Evolutionary conservation across 2,329 filamentous ascomycete species (phyloP).

Genomic region (Thelonectria blattea): DNA sequence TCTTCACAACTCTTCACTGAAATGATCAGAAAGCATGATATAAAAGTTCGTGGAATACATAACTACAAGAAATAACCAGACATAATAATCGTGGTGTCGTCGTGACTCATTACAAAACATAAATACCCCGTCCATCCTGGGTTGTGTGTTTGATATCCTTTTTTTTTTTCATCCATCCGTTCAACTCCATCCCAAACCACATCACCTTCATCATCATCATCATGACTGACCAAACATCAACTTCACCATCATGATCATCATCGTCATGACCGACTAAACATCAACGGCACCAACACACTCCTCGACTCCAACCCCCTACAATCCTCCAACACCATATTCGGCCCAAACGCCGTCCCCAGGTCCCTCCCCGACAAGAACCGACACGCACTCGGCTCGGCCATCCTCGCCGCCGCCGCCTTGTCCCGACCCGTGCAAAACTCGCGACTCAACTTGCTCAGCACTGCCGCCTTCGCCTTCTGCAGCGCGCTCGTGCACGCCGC

Average conservation of each 20-base stretch:
- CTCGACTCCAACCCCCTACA: slow-evolving; percentile 57
- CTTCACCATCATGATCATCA: neutral
- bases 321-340: slow-evolving; percentile 49
- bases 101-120: slow-evolving; percentile 41
- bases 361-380: slow-evolving; percentile 42
- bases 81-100: slow-evolving; percentile 32
- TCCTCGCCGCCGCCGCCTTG: slow-evolving; percentile 32
- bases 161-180: neutral
- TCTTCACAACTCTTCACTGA: neutral
- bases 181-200: slow-evolving; percentile 1
- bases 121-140: slow-evolving; percentile 23
- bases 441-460: slow-evolving; percentile 63
- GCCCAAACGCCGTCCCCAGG: slow-evolving; percentile 39
- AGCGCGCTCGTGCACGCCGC: slow-evolving; percentile 61
- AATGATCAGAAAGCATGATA: neutral
- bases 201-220: neutral
- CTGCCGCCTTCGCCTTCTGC: slow-evolving; percentile 64
- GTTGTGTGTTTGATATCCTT: slow-evolving; percentile 3
- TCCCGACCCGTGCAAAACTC: slow-evolving; percentile 51
- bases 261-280: slow-evolving; percentile 57
- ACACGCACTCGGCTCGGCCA: slow-evolving; percentile 45
- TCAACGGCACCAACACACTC: slow-evolving; percentile 63
- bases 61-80: slow-evolving; percentile 30
- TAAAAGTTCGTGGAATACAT: slow-evolving; percentile 11
- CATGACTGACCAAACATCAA: too few relatives aligned